Evolutionary conservation across 768 basidiomycete genomes (phyloP), one percentile per base, ranked within the genome.

Genomic region (Kwoniella dejecticola): DNA sequence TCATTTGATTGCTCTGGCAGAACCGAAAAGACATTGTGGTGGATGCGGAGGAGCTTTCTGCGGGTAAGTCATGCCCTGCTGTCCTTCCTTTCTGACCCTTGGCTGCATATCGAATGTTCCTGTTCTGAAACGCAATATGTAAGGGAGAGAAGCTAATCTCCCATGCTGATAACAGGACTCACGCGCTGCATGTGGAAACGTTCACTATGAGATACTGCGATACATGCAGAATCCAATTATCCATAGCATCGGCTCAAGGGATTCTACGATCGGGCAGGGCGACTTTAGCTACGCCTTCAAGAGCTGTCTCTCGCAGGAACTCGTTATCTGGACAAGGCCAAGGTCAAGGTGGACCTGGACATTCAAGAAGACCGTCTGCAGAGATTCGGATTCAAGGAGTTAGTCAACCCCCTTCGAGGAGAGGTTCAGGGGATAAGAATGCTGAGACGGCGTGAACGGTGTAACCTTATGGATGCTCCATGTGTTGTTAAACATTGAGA

Each of bases 11-110:
- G 38, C 7, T 42, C 2, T 33, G 45, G 26, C 40, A 75, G 77
- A 78, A 59, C 75, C 75, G 1, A 64, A 68, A 62, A 52, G 75
- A 50, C 70, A 71, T 58, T 78, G 77, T 59, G 77, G 77, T 33
- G 77, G 77, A n/a, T 78, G 77, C 53, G 77, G 75, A 12, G 77
- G 77, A 17, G 59, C 64, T 1, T 78, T 75, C 57, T 78, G 77
- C 74, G 69, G 70, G 55, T 64, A 49, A 59, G 69, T 62, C 21
- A 3, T 36, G 49, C 23, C 44, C 33, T 21, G 0, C 19, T 13
- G 23, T 17, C 21, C 10, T 54, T 44, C n/a, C 15, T 60, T 23
- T 24, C 21, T n/a, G 24, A 47, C 23, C 38, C 19, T 36, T 61
- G 8, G 36, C 17, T 8, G 36, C 36, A 38, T n/a, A n/a, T n/a